Evolutionary conservation across 345 rosid species (phyloP), one percentile per base, ranked within the genome.

Genomic region (Eucalyptus cloeziana): DNA sequence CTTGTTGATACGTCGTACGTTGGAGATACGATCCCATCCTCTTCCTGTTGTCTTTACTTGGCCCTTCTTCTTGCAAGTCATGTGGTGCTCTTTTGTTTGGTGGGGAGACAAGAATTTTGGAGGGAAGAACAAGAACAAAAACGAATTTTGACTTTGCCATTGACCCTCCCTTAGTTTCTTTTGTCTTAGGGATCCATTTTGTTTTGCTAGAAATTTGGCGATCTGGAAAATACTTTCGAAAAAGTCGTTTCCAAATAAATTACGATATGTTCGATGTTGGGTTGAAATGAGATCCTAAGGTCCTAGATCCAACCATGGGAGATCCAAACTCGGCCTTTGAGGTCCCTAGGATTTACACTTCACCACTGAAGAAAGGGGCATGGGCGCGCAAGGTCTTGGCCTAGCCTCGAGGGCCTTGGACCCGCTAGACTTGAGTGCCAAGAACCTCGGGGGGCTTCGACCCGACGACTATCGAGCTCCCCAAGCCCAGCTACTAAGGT

Each of bases 401-500:
- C 43, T 15, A 31, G 80, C 24, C 21, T 69, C 37, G 7, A 31
- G 24, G 12, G 43, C 37, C 80, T 31, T 10, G 1, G 1, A 16
- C 24, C 3, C 0, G 0, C 0, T 16, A 4, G 79, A 67, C 43
- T 67, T 5, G 22, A 8, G 22, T 31, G 40, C 19, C 12, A 3
- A 69, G 40, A 69, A 31, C 22, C 22, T 16, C 6, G 1, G 0
- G 43, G 43, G 24, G 4, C 45, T 19, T 5, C 3, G 2, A 43
- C 44, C 25, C 0, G 0, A 7, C 0, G 0, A 7, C 4, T 37
- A 2, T 71, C 45, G 8, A 71, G 81, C 81, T 71, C 13, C 44
- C 45, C 4, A 9, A 5, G 13, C 45, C 4, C 0, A 1, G 1
- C 14, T 37, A 3, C 3, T 3, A 3, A 3, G 4, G 19, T 31